phyloP scores from a whole-genome alignment of 1,284 basidiomycete species.

The Meira miltonrushii region DNA sequence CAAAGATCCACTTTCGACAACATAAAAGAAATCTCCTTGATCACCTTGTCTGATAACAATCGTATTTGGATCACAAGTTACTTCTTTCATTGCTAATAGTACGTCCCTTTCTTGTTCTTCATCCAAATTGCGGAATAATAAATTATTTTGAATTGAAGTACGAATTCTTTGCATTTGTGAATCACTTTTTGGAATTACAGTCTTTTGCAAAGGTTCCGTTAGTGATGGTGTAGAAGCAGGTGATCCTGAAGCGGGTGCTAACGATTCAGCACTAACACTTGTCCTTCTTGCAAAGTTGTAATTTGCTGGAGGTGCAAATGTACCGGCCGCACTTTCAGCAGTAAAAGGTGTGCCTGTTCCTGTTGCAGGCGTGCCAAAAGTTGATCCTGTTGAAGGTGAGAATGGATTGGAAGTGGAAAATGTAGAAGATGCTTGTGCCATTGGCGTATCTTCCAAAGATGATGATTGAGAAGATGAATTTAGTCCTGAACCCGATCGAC shows the following conservation, averaged over 20 bases:
- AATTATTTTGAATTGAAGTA: conserved; percentile 77
- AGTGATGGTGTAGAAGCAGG: conserved; percentile 5
- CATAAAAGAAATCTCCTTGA: conserved; percentile 94
- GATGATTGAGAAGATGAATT: background rate
- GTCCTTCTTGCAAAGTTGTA: conserved; percentile 83
- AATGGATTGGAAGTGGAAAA: conserved; percentile 6
- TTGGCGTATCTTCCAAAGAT: background rate
- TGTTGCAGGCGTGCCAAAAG: conserved; percentile 7
- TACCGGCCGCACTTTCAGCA: background rate
- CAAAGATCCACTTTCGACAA: conserved; percentile 82
- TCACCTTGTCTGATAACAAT: conserved; percentile 94
- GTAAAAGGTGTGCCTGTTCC: background rate
- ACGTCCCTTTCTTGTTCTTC: conserved; percentile 92
- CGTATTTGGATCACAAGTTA: conserved; percentile 66
- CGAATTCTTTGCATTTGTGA: conserved; percentile 84
- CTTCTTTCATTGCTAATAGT: conserved; percentile 91
- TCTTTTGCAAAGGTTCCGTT: conserved; percentile 54
- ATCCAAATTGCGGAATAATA: conserved; percentile 92
- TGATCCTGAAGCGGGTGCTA: conserved; percentile 57
- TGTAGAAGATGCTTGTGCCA: background rate
- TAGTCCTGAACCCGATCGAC: background rate
- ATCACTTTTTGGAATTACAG: conserved; percentile 69
- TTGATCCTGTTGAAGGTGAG: background rate
- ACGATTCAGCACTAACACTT: conserved; percentile 84
- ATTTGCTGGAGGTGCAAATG: conserved; percentile 54